Evolutionary conservation across 2,329 filamentous ascomycete species (phyloP).

Genomic region (Coniochaeta prunicola): DNA sequence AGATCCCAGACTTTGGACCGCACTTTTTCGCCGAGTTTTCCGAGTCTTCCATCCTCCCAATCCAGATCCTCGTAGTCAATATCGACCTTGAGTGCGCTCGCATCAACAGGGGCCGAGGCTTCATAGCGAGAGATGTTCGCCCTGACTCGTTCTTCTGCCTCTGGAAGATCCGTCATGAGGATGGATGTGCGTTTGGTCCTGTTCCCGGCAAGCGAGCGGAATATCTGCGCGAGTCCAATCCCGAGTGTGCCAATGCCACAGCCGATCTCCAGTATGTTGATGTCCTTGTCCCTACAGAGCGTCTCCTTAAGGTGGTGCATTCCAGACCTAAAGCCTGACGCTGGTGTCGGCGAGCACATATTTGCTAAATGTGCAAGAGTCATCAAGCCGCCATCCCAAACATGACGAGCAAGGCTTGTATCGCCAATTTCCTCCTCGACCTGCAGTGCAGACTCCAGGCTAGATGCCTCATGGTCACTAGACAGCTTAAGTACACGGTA

Average conservation of each 20-base stretch:
- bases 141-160: constrained; percentile 41
- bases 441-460: constrained; percentile 20
- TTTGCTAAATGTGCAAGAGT: constrained; percentile 29
- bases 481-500: constrained; percentile 23
- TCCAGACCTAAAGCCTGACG: not conserved
- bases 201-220: constrained; percentile 3
- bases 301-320: constrained; percentile 17
- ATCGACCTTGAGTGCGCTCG: constrained; percentile 4
- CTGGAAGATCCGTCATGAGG: constrained; percentile 45
- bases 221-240: constrained; percentile 33
- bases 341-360: constrained; percentile 10
- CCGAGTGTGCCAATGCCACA: constrained; percentile 51
- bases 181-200: constrained; percentile 5
- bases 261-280: constrained; percentile 47
- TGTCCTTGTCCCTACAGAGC: constrained; percentile 15
- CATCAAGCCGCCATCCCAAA: constrained; percentile 51
- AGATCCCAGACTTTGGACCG: constrained; percentile 40
- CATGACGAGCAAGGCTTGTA: constrained; percentile 47
- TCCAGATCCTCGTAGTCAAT: constrained; percentile 48
- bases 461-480: not conserved
- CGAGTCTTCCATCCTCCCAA: constrained; percentile 44
- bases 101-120: constrained; percentile 9
- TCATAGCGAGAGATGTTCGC: constrained; percentile 34
- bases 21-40: constrained; percentile 33
- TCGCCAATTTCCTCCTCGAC: constrained; percentile 52